Conservation (phyloP, 1,284 basidiomycete genomes). For the Cutaneotrichosporon arboriforme region DNA sequence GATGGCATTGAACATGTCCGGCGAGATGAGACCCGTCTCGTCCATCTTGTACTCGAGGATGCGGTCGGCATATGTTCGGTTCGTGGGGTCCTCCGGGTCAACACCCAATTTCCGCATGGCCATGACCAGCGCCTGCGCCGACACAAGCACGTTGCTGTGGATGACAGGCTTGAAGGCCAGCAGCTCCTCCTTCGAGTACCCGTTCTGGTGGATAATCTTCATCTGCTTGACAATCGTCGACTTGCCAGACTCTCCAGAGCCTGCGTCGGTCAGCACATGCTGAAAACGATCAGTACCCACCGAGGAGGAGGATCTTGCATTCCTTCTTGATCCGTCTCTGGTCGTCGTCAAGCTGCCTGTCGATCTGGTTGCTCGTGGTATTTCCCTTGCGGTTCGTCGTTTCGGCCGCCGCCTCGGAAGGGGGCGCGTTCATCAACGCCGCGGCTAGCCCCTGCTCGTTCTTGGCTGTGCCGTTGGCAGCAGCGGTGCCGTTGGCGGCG, state of each 20-base stretch:
- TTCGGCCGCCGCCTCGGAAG: constrained; percentile 18
- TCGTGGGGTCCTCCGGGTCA: constrained; percentile 70
- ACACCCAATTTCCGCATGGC: constrained; percentile 87
- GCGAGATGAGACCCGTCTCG: constrained; percentile 46
- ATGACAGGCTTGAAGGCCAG: constrained; percentile 66
- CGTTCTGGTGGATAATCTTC: constrained; percentile 98
- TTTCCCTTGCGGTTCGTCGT: constrained; percentile 23
- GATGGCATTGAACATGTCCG: constrained; percentile 66
- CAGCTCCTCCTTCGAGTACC: constrained; percentile 77
- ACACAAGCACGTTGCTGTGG: constrained; percentile 69
- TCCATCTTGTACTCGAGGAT: constrained; percentile 53
- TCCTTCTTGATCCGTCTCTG: constrained; percentile 69
- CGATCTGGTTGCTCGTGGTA: constrained; percentile 55
- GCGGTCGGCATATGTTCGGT: constrained; percentile 58
- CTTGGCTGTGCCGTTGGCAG: constrained; percentile 22
- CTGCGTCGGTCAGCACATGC: constrained; percentile 39
- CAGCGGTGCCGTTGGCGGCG: constrained; percentile 18
- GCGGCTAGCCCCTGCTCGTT: constrained; percentile 30
- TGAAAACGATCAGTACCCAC: constrained; percentile 51
- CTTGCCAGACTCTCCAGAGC: constrained; percentile 85
- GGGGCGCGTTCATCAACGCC: constrained; percentile 31
- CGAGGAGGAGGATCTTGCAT: constrained; percentile 89
- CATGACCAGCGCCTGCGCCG: constrained; percentile 78
- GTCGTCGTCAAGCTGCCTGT: constrained; percentile 56
- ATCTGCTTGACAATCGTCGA: constrained; percentile 97